phyloP scores from a whole-genome alignment of 208 protist genomes.

The Polymyxa betae region DNA sequence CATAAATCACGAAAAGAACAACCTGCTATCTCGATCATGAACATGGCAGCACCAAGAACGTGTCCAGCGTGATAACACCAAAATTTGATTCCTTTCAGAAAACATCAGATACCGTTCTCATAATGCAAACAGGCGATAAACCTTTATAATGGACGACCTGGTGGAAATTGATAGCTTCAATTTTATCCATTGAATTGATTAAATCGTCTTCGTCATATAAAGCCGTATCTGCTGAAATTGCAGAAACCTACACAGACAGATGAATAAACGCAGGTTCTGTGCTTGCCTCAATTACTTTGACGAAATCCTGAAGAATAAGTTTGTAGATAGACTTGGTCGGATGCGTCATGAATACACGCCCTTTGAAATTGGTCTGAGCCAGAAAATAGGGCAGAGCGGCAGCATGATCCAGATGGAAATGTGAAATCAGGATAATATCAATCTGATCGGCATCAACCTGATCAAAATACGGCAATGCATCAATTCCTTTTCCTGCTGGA shows the following conservation, averaged over 20 bases:
- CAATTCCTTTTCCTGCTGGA: conserved; percentile 89
- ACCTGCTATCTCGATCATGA: conserved; percentile 95
- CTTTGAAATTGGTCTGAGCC: conserved; percentile 68
- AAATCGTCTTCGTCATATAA: conserved; percentile 80
- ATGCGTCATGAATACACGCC: conserved; percentile 71
- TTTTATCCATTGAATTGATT: conserved; percentile 86
- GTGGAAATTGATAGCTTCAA: conserved; percentile 96
- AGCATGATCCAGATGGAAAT: conserved; percentile 74
- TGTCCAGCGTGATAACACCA: conserved; percentile 95
- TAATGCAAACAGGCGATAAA: neutral
- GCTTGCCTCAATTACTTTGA: conserved; percentile 15
- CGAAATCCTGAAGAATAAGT: conserved; percentile 63
- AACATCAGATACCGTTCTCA: neutral
- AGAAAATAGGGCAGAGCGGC: conserved; percentile 72
- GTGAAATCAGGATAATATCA: conserved; percentile 69
- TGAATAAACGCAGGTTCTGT: neutral
- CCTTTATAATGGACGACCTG: conserved; percentile 81
- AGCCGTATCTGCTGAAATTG: conserved; percentile 73
- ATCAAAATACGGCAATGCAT: conserved; percentile 95
- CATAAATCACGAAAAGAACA: neutral
- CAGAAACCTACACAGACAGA: conserved; percentile 63
- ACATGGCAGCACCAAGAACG: conserved; percentile 95
- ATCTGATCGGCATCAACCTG: conserved; percentile 77
- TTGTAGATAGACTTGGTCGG: conserved; percentile 71
- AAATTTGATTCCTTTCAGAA: conserved; percentile 89